Evolutionary conservation across 345 rosid species (phyloP).

Genomic region (Cochlearia excelsa): DNA sequence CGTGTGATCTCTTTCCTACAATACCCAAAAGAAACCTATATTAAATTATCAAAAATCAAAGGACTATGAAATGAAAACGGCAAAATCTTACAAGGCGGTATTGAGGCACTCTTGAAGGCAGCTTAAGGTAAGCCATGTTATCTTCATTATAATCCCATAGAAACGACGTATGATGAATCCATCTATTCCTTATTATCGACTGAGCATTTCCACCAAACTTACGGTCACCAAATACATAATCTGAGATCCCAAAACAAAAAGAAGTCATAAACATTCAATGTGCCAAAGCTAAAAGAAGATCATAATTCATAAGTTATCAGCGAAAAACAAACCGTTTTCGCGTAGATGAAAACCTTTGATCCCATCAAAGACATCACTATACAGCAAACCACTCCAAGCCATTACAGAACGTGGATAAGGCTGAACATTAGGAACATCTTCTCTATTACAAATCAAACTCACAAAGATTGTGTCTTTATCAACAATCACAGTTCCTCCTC

Average conservation of each 20-base stretch:
- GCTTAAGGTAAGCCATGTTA: conserved; percentile 76
- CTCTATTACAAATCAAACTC: conserved; percentile 76
- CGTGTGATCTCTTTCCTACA: conserved; percentile 63
- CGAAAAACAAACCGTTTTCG: conserved; percentile 65
- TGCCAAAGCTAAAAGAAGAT: neutral
- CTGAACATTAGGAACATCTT: conserved; percentile 59
- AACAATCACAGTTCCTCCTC: conserved; percentile 92
- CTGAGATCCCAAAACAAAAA: conserved; percentile 31
- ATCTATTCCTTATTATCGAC: conserved; percentile 64
- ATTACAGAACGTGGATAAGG: conserved; percentile 83
- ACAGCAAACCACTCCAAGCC: conserved; percentile 74
- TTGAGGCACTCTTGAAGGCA: conserved; percentile 55
- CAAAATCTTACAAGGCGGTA: conserved; percentile 51
- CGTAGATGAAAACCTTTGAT: conserved; percentile 62
- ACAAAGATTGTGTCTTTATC: conserved; percentile 64
- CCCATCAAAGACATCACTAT: conserved; percentile 54
- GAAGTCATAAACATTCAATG: neutral
- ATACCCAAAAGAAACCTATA: neutral
- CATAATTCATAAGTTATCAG: neutral
- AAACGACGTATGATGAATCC: conserved; percentile 87
- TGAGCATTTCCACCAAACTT: conserved; percentile 94
- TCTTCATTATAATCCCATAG: conserved; percentile 59
- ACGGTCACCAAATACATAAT: conserved; percentile 75
- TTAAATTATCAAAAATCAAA: neutral
- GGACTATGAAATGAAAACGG: neutral